A percentile compares a stretch with the other conserved stretches of the same genome.
Evolutionary conservation across 2,329 filamentous ascomycete species (phyloP).

Genomic region (Ceratocystis colombiana): DNA sequence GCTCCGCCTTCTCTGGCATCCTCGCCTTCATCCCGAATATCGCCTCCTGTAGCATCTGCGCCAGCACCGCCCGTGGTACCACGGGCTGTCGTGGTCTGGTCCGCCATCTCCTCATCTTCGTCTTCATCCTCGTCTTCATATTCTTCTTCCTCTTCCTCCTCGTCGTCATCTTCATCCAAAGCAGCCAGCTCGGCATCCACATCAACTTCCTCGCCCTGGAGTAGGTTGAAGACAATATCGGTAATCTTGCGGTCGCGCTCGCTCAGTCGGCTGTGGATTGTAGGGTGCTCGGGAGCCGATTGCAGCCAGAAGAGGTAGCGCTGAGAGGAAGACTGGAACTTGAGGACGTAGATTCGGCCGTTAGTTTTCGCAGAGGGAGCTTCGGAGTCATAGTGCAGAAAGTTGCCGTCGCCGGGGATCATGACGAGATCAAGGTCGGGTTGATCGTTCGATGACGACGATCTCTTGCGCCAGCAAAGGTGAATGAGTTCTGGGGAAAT

Average conservation of each 20-base stretch:
- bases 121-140: constrained; percentile 45
- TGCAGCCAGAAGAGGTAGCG: constrained; percentile 95
- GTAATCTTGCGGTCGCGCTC: constrained; percentile 77
- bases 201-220: constrained; percentile 84
- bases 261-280: constrained; percentile 68
- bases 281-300: constrained; percentile 62
- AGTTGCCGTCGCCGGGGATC: constrained; percentile 81
- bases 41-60: constrained; percentile 76
- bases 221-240: constrained; percentile 69
- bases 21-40: constrained; percentile 82
- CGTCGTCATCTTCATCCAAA: constrained; percentile 41
- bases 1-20: constrained; percentile 83
- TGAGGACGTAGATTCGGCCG: constrained; percentile 85
- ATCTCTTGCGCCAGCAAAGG: constrained; percentile 91
- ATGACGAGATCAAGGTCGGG: constrained; percentile 86
- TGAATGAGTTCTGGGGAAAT: constrained; percentile 62
- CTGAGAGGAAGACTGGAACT: constrained; percentile 85
- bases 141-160: constrained; percentile 58
- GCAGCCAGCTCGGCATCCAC: constrained; percentile 61
- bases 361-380: constrained; percentile 58
- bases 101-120: constrained; percentile 34
- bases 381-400: constrained; percentile 62
- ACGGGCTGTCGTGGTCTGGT: constrained; percentile 49
- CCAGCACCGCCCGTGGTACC: constrained; percentile 71
- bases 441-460: constrained; percentile 47